Evolutionary conservation across 2,329 filamentous ascomycete genomes (phyloP).

Genomic region (Neodidymelliopsis sp.): DNA sequence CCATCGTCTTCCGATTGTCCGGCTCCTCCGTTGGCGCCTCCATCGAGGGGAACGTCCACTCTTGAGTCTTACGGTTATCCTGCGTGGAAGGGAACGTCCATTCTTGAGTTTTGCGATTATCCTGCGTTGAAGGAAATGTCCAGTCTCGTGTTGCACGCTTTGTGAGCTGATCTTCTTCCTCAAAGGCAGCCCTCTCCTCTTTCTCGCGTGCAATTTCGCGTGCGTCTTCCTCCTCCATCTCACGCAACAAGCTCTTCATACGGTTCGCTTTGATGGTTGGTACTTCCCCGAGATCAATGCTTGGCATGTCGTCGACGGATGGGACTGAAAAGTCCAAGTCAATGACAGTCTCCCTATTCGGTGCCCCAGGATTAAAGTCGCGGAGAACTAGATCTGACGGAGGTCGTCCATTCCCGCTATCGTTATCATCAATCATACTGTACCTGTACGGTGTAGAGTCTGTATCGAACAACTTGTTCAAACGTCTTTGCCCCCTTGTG

Average conservation of each 20-base stretch:
- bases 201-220: conserved; percentile 47
- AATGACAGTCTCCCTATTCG: conserved; percentile 61
- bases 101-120: conserved; percentile 56
- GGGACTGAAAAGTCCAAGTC: conserved; percentile 64
- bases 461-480: conserved; percentile 66
- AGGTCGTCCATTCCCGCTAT: conserved; percentile 51
- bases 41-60: conserved; percentile 62
- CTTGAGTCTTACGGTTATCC: conserved; percentile 55
- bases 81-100: conserved; percentile 59
- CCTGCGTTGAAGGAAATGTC: conserved; percentile 55
- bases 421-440: conserved; percentile 58
- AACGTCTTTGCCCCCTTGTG: conserved; percentile 62
- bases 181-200: conserved; percentile 58
- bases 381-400: conserved; percentile 65
- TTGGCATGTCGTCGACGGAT: conserved; percentile 41
- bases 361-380: conserved; percentile 51
- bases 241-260: conserved; percentile 56
- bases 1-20: conserved; percentile 57
- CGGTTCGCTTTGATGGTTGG: conserved; percentile 65
- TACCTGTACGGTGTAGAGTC: conserved; percentile 65
- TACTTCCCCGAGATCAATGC: conserved; percentile 57
- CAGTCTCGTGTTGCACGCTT: conserved; percentile 58
- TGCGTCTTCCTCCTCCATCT: conserved; percentile 52
- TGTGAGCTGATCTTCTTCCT: conserved; percentile 24
- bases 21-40: conserved; percentile 42